Percentiles rank a stretch among this genome's conserved stretches.
Conservation (phyloP, 768 basidiomycete genomes). For the Harrya chromipes region DNA sequence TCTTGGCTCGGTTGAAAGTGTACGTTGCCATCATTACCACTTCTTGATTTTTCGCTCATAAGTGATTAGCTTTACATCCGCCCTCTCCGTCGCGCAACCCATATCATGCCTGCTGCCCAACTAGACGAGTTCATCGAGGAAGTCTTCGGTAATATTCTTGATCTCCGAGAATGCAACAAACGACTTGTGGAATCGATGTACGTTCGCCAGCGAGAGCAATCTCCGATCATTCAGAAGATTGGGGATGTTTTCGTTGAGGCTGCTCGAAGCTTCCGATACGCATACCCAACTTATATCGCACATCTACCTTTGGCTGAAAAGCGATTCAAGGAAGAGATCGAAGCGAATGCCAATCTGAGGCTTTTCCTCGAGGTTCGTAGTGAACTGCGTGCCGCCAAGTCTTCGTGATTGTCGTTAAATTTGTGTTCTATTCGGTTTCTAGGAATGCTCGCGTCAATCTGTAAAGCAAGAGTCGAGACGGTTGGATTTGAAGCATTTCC, state of each 20-base stretch:
- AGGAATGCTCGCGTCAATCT: conserved; percentile 41
- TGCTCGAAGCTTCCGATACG: conserved; percentile 81
- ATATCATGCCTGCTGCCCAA: conserved; percentile 54
- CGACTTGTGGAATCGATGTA: conserved; percentile 83
- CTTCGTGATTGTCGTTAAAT: not conserved
- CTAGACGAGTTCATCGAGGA: conserved; percentile 86
- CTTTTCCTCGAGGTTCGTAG: conserved; percentile 76
- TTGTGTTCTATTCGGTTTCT: not conserved
- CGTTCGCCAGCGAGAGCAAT: conserved; percentile 80
- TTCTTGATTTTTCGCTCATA: conserved; percentile 33
- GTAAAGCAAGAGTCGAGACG: conserved; percentile 51
- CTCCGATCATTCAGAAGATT: conserved; percentile 76
- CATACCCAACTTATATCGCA: conserved; percentile 84
- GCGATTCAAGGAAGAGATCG: conserved; percentile 81
- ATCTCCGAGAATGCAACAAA: conserved; percentile 80
- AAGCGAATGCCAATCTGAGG: conserved; percentile 75
- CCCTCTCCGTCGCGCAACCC: conserved; percentile 49
- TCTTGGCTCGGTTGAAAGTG: conserved; percentile 75
- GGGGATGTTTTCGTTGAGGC: conserved; percentile 88
- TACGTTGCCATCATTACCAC: conserved; percentile 30
- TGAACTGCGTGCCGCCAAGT: not conserved
- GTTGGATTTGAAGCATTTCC: conserved; percentile 61
- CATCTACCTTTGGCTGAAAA: conserved; percentile 85
- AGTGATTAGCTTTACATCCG: conserved; percentile 50
- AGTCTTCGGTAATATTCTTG: conserved; percentile 85